Percentiles rank a stretch among this genome's conserved stretches.
Evolutionary conservation across 805 yeast species (phyloP).

Genomic region (Hanseniaspora vineae): DNA sequence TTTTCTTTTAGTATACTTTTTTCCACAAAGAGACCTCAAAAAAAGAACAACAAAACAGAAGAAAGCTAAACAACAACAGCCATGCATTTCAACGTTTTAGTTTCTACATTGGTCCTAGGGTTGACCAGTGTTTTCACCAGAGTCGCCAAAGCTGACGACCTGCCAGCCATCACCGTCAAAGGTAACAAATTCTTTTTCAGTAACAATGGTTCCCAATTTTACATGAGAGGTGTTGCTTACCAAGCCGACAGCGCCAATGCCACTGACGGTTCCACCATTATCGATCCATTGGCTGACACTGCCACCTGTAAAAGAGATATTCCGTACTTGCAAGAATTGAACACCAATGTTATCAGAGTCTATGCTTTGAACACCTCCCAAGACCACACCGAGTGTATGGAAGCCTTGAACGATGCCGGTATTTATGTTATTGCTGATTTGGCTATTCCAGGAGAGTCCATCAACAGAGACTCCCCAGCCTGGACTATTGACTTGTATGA

Average conservation of each 20-base stretch:
- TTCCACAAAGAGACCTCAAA: too few species aligned
- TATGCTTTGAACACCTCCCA: constrained; percentile 54
- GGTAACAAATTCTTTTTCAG: constrained; percentile 71
- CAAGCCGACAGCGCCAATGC: constrained; percentile 51
- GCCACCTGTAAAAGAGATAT: constrained; percentile 57
- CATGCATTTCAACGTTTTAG: constrained; percentile 3
- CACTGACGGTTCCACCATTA: constrained; percentile 33
- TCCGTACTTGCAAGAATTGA: constrained; percentile 48
- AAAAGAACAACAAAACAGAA: neutral
- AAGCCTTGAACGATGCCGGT: constrained; percentile 54
- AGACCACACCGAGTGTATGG: constrained; percentile 63
- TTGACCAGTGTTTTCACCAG: constrained; percentile 18
- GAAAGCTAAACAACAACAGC: neutral
- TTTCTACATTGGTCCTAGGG: constrained; percentile 21
- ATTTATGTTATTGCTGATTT: constrained; percentile 73
- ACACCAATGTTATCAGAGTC: constrained; percentile 63
- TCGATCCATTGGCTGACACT: constrained; percentile 60
- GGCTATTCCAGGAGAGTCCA: constrained; percentile 51
- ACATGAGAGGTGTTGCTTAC: constrained; percentile 68
- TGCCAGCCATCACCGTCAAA: constrained; percentile 56
- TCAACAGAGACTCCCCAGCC: constrained; percentile 46
- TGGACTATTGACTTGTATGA: constrained; percentile 53
- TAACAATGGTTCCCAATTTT: constrained; percentile 69
- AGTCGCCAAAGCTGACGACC: constrained; percentile 27
- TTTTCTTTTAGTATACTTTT: too few species aligned